These are phyloP conservation scores for Podospora anserina DNA, from an alignment of 495 filamentous ascomycete genomes.

Conservation along the genomic window DNA sequence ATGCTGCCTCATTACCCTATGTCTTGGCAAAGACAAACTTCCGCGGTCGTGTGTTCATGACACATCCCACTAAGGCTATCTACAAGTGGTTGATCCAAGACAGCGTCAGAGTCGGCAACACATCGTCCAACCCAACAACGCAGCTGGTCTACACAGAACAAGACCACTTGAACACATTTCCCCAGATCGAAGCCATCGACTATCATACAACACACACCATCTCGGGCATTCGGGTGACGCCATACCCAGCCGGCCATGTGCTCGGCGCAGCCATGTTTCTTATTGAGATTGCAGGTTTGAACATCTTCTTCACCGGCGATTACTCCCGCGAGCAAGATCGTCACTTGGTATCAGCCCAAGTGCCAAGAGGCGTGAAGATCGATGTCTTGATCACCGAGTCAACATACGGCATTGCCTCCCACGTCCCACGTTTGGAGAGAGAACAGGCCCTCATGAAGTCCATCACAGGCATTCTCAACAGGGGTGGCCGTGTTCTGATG, in stretches of 20 bases:
- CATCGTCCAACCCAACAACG: constrained; percentile 69
- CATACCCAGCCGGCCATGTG: constrained; percentile 94
- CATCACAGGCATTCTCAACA: constrained; percentile 81
- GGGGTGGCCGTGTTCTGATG: constrained; percentile 88
- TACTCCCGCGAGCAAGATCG: constrained; percentile 93
- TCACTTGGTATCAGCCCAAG: constrained; percentile 87
- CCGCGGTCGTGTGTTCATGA: constrained; percentile 96
- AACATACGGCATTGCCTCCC: constrained; percentile 90
- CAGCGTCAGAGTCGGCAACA: constrained; percentile 82
- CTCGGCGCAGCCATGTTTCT: constrained; percentile 98
- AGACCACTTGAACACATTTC: constrained; percentile 89
- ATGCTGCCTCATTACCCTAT: constrained; percentile 93
- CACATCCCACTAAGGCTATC: constrained; percentile 96
- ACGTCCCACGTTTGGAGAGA: constrained; percentile 82
- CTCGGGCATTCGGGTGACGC: constrained; percentile 92
- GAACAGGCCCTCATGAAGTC: constrained; percentile 93
- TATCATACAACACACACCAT: constrained; percentile 97
- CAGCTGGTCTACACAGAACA: constrained; percentile 85
- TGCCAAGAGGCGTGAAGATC: constrained; percentile 79
- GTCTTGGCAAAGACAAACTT: constrained; percentile 98
- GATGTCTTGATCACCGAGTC: constrained; percentile 97
- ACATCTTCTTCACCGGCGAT: constrained; percentile 95
- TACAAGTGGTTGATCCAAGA: constrained; percentile 99
- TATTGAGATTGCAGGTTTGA: constrained; percentile 91
- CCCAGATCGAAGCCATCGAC: constrained; percentile 92